Percentiles rank a stretch among this genome's conserved stretches.
Evolutionary conservation across 1,284 basidiomycete species (phyloP).

Genomic region (Apiotrichum gamsii): DNA sequence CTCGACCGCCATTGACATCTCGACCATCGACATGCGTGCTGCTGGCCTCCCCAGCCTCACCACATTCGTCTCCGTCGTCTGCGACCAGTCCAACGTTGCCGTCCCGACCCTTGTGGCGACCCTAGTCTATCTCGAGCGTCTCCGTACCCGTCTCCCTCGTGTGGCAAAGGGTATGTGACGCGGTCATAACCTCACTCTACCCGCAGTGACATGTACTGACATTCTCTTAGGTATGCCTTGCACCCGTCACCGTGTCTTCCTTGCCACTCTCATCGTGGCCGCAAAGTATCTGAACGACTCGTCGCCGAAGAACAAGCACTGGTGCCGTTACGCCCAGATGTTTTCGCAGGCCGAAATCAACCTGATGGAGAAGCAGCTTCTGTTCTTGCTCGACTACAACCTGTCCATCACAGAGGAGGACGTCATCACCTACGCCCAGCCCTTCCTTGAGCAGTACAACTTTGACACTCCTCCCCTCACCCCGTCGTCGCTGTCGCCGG

Average conservation of each 20-base stretch:
- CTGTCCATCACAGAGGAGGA: constrained; percentile 45
- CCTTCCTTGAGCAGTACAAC: constrained; percentile 52
- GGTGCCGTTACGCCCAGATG: constrained; percentile 66
- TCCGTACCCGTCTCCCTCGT: constrained; percentile 71
- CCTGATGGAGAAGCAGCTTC: constrained; percentile 93
- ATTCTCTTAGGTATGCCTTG: constrained; percentile 66
- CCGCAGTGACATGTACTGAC: not conserved
- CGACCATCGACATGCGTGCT: constrained; percentile 46
- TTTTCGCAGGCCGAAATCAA: constrained; percentile 63
- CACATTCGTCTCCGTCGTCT: constrained; percentile 78
- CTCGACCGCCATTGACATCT: constrained; percentile 36
- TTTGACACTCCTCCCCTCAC: constrained; percentile 20
- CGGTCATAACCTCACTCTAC: not conserved
- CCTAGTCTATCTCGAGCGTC: constrained; percentile 84
- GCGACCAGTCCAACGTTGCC: constrained; percentile 81
- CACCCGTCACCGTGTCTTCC: constrained; percentile 91
- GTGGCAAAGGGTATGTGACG: constrained; percentile 71
- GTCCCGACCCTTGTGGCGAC: constrained; percentile 87
- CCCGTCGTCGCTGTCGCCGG: constrained; percentile 21
- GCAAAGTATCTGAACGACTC: constrained; percentile 98
- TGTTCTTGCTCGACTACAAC: constrained; percentile 73
- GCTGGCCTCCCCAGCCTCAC: constrained; percentile 67
- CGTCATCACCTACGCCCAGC: constrained; percentile 77
- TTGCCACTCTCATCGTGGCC: constrained; percentile 91
- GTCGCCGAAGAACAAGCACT: constrained; percentile 91